Conservation (phyloP, 106 monocot species). For the Dioscorea zingiberensis region DNA sequence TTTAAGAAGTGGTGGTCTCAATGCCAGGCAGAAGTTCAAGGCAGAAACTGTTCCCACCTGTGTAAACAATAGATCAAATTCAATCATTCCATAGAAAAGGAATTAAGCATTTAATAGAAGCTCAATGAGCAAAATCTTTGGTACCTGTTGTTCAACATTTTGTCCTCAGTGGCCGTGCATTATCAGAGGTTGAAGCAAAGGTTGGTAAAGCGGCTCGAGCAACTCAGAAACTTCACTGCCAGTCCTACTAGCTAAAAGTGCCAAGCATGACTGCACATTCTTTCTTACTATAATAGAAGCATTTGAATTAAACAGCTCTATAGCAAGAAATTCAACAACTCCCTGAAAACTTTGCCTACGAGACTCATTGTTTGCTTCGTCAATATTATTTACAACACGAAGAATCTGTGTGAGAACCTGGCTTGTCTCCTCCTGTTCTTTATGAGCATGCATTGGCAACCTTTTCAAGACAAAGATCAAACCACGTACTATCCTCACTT, state of each 20-base stretch:
- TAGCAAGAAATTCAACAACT: conserved; percentile 92
- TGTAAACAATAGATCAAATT: conserved; percentile 6
- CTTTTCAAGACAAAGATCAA: conserved; percentile 90
- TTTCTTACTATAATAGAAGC: conserved; percentile 88
- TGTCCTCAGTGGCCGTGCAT: conserved; percentile 69
- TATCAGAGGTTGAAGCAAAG: conserved; percentile 92
- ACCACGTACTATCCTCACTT: conserved; percentile 83
- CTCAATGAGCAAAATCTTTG: too few relatives aligned
- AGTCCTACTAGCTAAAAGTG: conserved; percentile 89
- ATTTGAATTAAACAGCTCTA: conserved; percentile 93
- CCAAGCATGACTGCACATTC: conserved; percentile 86
- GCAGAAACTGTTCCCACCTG: conserved; percentile 98
- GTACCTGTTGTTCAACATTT: conserved; percentile 96
- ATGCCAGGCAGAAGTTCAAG: conserved; percentile 89
- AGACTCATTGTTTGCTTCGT: conserved; percentile 93
- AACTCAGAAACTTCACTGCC: conserved; percentile 98
- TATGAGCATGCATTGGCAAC: conserved; percentile 86
- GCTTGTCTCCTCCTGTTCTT: conserved; percentile 96
- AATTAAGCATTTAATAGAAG: not conserved
- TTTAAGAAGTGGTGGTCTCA: conserved; percentile 97
- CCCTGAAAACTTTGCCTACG: conserved; percentile 92
- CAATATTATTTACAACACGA: conserved; percentile 90
- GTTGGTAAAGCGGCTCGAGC: conserved; percentile 83
- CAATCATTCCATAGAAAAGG: not conserved
- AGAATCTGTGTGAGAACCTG: conserved; percentile 97